Evolutionary conservation across 1,284 basidiomycete genomes (phyloP).

Genomic region (Pseudozyma thailandica): DNA sequence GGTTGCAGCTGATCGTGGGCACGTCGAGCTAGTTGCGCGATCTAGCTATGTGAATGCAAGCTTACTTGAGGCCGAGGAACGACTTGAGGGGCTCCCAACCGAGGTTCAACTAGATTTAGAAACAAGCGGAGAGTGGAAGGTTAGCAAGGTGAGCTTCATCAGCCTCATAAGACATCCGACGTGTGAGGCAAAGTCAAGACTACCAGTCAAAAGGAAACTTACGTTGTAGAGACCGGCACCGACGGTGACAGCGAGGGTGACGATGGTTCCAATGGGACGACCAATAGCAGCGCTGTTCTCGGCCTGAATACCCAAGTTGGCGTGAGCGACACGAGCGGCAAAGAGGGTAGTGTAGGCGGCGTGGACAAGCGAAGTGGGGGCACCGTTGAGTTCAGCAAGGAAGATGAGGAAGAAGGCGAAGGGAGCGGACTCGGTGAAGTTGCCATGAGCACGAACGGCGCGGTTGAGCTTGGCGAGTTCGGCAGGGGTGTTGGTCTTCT

Average conservation of each 20-base stretch:
- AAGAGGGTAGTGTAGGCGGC: slow-evolving; percentile 65
- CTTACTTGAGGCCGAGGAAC: slow-evolving; percentile 65
- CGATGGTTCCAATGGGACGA: slow-evolving; percentile 52
- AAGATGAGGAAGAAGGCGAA: slow-evolving; percentile 66
- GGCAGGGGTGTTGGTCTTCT: slow-evolving; percentile 28
- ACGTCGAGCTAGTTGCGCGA: no score
- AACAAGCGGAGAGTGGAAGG: neutral
- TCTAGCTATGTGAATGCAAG: no score
- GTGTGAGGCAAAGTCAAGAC: neutral
- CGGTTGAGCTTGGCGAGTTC: slow-evolving; percentile 55
- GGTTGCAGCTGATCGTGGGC: slow-evolving; percentile 1
- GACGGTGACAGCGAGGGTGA: slow-evolving; percentile 55
- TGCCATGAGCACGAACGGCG: slow-evolving; percentile 62
- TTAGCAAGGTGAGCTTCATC: neutral
- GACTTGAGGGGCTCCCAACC: slow-evolving; percentile 67
- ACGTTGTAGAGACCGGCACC: slow-evolving; percentile 65
- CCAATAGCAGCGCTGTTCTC: slow-evolving; percentile 26
- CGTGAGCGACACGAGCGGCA: slow-evolving; percentile 58
- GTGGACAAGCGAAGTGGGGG: slow-evolving; percentile 66
- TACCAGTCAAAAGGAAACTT: slow-evolving; percentile 18
- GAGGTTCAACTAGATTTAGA: slow-evolving; percentile 53
- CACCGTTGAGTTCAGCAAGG: slow-evolving; percentile 68
- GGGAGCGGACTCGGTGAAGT: slow-evolving; percentile 63
- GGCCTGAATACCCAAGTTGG: slow-evolving; percentile 50
- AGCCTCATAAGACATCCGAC: neutral